Evolutionary conservation across 257 asterid species (phyloP).

Genomic region (Salvia miltiorrhiza): DNA sequence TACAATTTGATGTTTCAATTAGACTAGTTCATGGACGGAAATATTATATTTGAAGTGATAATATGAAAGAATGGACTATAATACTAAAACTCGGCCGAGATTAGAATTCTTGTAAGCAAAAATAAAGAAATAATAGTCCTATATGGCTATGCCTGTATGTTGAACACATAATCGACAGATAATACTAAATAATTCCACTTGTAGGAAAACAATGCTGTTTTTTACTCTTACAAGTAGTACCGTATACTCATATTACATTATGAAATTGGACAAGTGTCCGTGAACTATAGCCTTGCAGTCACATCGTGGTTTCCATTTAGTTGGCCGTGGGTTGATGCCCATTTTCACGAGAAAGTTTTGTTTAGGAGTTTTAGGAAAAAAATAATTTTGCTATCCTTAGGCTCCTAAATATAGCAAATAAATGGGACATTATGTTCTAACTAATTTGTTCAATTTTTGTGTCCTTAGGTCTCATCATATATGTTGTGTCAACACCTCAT

Average conservation of each 20-base stretch:
- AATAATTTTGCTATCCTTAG: background rate
- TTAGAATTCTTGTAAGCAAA: too few species aligned
- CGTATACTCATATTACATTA: background rate
- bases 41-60: too few species aligned
- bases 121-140: too few species aligned
- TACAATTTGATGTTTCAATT: too few species aligned
- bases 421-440: background rate
- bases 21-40: too few species aligned
- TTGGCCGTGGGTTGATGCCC: background rate
- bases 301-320: background rate
- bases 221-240: background rate
- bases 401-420: slow-evolving; percentile 1
- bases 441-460: background rate
- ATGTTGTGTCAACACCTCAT: slow-evolving; percentile 5
- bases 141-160: too few species aligned
- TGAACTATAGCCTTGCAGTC: background rate
- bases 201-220: too few species aligned
- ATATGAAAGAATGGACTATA: too few species aligned
- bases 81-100: too few species aligned
- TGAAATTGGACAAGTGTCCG: slow-evolving; percentile 16
- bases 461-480: background rate
- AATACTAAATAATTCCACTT: background rate
- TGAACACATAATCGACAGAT: background rate
- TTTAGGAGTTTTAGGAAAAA: slow-evolving; percentile 8
- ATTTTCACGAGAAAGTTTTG: slow-evolving; percentile 4